Evolutionary conservation across 2,329 filamentous ascomycete genomes (phyloP).

Genomic region (Aspergillus felis): DNA sequence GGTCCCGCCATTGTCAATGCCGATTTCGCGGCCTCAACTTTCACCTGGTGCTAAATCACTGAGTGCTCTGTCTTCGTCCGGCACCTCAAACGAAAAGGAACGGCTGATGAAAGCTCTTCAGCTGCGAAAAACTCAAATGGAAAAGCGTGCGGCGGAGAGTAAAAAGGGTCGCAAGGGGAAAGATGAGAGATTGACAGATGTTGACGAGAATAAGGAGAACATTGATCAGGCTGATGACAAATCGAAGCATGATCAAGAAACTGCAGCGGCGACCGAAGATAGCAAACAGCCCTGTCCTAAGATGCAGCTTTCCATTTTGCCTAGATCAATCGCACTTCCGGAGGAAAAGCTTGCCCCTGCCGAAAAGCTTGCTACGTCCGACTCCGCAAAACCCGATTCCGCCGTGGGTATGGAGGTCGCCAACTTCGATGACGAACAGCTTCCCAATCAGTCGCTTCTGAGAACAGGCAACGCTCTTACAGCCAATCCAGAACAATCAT

Average conservation of each 20-base stretch:
- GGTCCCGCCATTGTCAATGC: conserved; percentile 35
- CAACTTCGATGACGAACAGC: conserved; percentile 13
- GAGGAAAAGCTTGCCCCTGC: conserved; percentile 3
- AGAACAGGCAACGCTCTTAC: conserved; percentile 10
- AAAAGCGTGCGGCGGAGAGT: conserved; percentile 30
- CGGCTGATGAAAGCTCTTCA: conserved; percentile 93
- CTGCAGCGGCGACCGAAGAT: conserved; percentile 8
- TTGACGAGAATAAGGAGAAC: conserved; percentile 25
- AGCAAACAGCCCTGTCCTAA: conserved; percentile 13
- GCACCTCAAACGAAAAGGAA: conserved; percentile 84
- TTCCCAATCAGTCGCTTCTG: conserved; percentile 14
- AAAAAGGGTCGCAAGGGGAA: conserved; percentile 22
- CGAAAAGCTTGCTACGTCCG: conserved; percentile 6
- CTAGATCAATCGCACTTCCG: conserved; percentile 6
- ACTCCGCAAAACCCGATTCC: conserved; percentile 20
- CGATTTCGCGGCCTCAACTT: conserved; percentile 30
- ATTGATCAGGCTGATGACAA: conserved; percentile 21
- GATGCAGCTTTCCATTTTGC: conserved; percentile 2
- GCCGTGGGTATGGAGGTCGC: conserved; percentile 17
- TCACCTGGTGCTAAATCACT: conserved; percentile 40
- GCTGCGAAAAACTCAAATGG: conserved; percentile 75
- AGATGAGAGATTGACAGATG: conserved; percentile 11
- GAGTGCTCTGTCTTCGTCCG: conserved; percentile 45
- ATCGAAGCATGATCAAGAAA: conserved; percentile 7
- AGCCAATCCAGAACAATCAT: conserved; percentile 7